These are phyloP conservation scores for Trichopus zeylanicus DNA, from an alignment of 116 monocot genomes.

Conservation along the genomic window DNA sequence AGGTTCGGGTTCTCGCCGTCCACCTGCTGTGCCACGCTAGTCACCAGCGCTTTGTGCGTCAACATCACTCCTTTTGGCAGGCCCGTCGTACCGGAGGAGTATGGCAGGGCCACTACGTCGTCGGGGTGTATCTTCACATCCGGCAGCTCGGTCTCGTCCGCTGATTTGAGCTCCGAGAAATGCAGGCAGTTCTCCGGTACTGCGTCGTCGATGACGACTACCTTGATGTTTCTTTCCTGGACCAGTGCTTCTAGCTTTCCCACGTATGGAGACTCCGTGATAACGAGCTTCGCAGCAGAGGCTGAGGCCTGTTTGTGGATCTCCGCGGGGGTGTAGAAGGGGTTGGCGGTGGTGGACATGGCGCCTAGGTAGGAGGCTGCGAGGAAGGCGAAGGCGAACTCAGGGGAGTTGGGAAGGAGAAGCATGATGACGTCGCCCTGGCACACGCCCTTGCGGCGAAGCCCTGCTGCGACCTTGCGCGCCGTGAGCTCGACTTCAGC, in stretches of 20 bases:
- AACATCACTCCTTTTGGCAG: constrained; percentile 59
- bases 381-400: constrained; percentile 46
- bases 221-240: constrained; percentile 6
- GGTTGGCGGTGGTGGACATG: constrained; percentile 48
- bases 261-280: constrained; percentile 31
- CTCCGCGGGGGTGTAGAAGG: constrained; percentile 41
- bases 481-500: constrained; percentile 29
- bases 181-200: constrained; percentile 22
- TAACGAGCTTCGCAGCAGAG: constrained; percentile 14
- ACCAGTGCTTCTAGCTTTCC: constrained; percentile 27
- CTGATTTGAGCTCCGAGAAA: constrained; percentile 24
- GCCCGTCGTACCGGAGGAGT: constrained; percentile 57
- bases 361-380: constrained; percentile 38
- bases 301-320: constrained; percentile 25
- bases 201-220: constrained; percentile 22
- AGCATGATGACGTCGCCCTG: constrained; percentile 35
- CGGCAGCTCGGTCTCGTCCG: constrained; percentile 17
- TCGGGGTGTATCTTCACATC: constrained; percentile 27
- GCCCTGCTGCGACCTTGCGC: constrained; percentile 23
- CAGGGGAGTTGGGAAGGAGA: constrained; percentile 35
- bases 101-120: constrained; percentile 52
- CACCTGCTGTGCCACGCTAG: constrained; percentile 45
- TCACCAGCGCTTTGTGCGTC: constrained; percentile 39
- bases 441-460: constrained; percentile 17
- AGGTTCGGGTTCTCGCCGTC: constrained; percentile 59